Conservation (phyloP, 495 filamentous ascomycete species). For the Jackrogersella minutella region DNA sequence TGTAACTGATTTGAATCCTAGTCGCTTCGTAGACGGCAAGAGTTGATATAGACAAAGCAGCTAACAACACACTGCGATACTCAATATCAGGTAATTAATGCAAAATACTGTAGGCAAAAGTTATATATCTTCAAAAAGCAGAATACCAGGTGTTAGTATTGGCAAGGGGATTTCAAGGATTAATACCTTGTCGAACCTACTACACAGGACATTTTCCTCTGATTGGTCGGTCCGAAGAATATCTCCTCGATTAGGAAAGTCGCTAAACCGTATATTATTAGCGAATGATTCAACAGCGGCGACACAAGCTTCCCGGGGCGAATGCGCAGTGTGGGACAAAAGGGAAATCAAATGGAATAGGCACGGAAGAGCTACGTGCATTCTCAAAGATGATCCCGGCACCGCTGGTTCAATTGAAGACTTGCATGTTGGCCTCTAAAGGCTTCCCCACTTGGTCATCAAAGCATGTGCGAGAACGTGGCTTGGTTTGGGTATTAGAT, state of each 20-base stretch:
- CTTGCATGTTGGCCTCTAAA: not conserved
- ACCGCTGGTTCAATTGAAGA: not conserved
- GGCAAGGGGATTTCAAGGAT: not conserved
- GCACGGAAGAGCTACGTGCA: no score
- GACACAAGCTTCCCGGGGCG: no score
- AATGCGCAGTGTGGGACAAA: no score
- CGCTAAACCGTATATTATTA: not conserved
- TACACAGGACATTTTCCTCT: not conserved
- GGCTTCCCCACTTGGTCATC: not conserved
- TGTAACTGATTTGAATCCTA: no score
- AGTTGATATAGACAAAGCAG: no score
- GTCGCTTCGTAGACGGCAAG: not conserved
- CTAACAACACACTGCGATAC: no score
- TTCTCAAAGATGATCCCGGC: not conserved
- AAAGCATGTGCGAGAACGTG: not conserved
- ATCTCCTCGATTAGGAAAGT: slow-evolving; percentile 33
- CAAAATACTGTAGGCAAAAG: no score
- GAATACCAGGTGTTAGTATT: no score
- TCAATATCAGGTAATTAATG: no score
- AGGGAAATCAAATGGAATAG: no score
- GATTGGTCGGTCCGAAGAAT: slow-evolving; percentile 20
- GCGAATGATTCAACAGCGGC: not conserved
- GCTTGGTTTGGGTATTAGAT: no score
- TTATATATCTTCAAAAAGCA: no score
- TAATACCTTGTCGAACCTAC: not conserved